Evolutionary conservation across 345 rosid genomes (phyloP).

Genomic region (Turnera subulata): DNA sequence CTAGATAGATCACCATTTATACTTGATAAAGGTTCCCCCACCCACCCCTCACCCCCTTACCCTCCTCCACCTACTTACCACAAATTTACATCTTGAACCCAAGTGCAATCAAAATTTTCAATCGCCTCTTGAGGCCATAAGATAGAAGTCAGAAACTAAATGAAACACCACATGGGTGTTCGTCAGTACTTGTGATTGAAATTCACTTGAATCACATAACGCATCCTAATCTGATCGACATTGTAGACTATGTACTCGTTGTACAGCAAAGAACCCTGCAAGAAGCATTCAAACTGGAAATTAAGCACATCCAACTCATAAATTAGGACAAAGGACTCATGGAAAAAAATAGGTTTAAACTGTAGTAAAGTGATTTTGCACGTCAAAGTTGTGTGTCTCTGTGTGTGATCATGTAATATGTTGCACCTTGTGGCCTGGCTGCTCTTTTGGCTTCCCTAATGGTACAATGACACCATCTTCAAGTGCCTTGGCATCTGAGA

Average conservation of each 20-base stretch:
- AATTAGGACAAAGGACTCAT: neutral
- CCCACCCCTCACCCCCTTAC: too few relatives aligned
- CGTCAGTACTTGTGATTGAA: constrained; percentile 36
- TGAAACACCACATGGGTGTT: too few relatives aligned
- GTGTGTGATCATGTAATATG: neutral
- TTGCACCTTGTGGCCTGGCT: constrained; percentile 31
- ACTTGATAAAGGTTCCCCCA: too few relatives aligned
- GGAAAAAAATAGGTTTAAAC: neutral
- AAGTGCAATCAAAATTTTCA: too few relatives aligned
- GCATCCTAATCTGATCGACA: constrained; percentile 79
- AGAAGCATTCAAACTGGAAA: neutral
- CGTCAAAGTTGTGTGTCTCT: neutral
- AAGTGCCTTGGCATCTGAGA: constrained; percentile 47
- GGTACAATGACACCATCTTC: constrained; percentile 71
- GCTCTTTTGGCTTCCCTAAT: constrained; percentile 61
- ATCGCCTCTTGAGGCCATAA: too few relatives aligned
- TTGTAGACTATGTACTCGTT: constrained; percentile 85
- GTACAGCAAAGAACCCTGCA: constrained; percentile 66
- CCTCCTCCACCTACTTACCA: too few relatives aligned
- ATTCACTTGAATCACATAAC: constrained; percentile 69
- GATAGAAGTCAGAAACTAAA: too few relatives aligned
- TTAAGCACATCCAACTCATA: neutral
- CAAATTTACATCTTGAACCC: too few relatives aligned
- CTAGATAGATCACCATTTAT: too few relatives aligned
- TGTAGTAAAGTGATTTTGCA: neutral